Evolutionary conservation across 805 yeast species (phyloP).

Genomic region (Cephaloascus albidus): DNA sequence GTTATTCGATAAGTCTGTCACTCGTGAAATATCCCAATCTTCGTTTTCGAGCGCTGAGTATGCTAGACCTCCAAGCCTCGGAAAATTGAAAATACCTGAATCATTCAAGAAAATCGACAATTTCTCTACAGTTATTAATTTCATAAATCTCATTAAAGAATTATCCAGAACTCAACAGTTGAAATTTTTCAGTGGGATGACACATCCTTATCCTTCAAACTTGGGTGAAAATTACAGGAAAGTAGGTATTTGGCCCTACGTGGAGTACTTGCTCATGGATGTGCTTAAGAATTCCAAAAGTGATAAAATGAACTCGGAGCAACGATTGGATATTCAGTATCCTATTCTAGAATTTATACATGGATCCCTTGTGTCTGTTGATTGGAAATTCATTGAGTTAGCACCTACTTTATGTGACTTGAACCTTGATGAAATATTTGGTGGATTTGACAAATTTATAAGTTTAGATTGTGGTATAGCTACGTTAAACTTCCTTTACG

Average conservation of each 20-base stretch:
- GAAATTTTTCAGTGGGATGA: no score
- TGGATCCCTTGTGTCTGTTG: conserved; percentile 18
- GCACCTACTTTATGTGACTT: conserved; percentile 29
- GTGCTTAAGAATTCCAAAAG: conserved; percentile 44
- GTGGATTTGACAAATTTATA: conserved; percentile 27
- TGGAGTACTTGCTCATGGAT: conserved; percentile 62
- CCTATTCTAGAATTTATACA: background rate
- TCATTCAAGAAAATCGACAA: conserved; percentile 29
- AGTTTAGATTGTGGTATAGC: conserved; percentile 66
- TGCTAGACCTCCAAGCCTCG: conserved; percentile 44
- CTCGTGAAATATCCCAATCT: conserved; percentile 14
- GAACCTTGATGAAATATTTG: conserved; percentile 7
- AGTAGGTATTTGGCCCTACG: conserved; percentile 70
- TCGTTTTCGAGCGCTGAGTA: conserved; percentile 43
- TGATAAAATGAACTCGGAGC: conserved; percentile 16
- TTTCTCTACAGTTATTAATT: conserved; percentile 51
- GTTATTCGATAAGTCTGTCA: conserved; percentile 33
- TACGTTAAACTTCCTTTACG: conserved; percentile 51
- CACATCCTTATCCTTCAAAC: conserved; percentile 55
- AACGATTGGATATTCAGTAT: background rate
- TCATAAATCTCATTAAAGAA: conserved; percentile 41
- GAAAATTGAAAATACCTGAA: conserved; percentile 13
- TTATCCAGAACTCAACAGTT: no score
- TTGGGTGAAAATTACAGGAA: conserved; percentile 55
- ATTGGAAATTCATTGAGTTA: conserved; percentile 39